A percentile compares a stretch with the other conserved stretches of the same genome.
These are phyloP conservation scores for Volvox carteri DNA, from an alignment of 163 green algal species.

Conservation along the genomic window DNA sequence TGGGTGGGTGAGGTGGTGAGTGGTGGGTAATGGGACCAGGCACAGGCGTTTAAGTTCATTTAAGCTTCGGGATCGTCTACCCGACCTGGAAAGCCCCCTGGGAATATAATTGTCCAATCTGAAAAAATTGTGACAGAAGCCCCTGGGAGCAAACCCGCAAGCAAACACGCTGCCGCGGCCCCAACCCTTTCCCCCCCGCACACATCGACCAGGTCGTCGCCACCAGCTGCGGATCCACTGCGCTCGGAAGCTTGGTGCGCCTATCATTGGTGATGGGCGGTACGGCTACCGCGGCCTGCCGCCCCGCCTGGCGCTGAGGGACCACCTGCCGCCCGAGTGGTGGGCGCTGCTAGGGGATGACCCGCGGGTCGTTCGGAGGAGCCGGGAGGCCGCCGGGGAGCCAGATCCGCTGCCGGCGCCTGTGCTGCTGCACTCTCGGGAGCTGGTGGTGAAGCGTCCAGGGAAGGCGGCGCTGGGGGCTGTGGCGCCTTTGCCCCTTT, in stretches of 20 bases:
- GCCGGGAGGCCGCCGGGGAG: neutral
- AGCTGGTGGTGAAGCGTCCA: constrained; percentile 54
- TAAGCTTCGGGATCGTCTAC: too few relatives aligned
- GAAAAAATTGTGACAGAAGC: too few relatives aligned
- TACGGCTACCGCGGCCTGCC: constrained; percentile 61
- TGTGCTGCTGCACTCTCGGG: constrained; percentile 54
- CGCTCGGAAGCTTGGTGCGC: constrained; percentile 64
- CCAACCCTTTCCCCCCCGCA: too few relatives aligned
- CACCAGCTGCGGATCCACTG: constrained; percentile 83
- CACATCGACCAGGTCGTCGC: constrained; percentile 74
- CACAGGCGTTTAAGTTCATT: too few relatives aligned
- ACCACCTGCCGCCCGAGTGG: constrained; percentile 34
- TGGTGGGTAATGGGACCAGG: too few relatives aligned
- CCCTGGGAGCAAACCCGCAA: too few relatives aligned
- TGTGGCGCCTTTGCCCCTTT: constrained; percentile 53
- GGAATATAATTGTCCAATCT: too few relatives aligned
- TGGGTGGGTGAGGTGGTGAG: neutral
- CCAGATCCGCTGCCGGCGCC: neutral
- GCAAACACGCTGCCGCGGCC: too few relatives aligned
- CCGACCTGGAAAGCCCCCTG: too few relatives aligned
- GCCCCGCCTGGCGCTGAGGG: constrained; percentile 11
- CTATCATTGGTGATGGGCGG: constrained; percentile 76
- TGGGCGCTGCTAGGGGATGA: constrained; percentile 49
- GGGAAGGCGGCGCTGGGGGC: constrained; percentile 50
- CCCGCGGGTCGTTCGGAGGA: neutral